Evolutionary conservation across 805 yeast genomes (phyloP), one percentile per base, ranked within the genome.

Genomic region (Huiozyma naganishii): DNA sequence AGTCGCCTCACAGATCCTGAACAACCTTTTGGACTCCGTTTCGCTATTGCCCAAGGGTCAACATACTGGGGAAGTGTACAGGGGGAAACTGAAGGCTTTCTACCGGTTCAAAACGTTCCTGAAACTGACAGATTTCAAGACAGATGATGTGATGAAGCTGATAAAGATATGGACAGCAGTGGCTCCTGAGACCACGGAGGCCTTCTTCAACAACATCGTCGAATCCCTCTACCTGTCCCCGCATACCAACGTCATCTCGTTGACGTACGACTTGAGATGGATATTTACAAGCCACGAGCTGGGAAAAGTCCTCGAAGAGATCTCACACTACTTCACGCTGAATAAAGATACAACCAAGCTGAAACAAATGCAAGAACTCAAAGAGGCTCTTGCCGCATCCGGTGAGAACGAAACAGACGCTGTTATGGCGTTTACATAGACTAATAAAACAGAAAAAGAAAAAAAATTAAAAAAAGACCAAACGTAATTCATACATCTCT

Each of bases 181-280:
- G 7, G 43, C 52, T n/a, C 55, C 57, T 3, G 29, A 39, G 10
- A 46, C 49, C 9, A 39, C 59, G 10, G 57, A 52, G 36, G 38
- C 52, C 4, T 47, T 59, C 8, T 58, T 59, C 50, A 59, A 62
- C 41, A 62, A 62, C 39, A 47, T 59, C 33, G 53, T 58, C 5
- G 66, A 62, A 41, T 54, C 63, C 6, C 42, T 57, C 3, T 52
- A 57, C 37, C 44, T 61, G 44, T 29, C 35, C 12, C 29, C 13
- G 6, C 13, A 12, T 4, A n/a, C 39, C 6, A 41, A 39, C 13
- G 32, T 34, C 6, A 27, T 46, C 12, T 5, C 34, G 5, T 17
- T 46, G n/a, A 34, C 36, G 10, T 27, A 39, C 32, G 52, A 51
- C 37, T 32, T 58, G 40, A 32, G 44, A 4, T 57, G 56, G 45